Percentiles rank a stretch among this genome's conserved stretches.
phyloP scores from a whole-genome alignment of 495 filamentous ascomycete genomes.

The Tuber umbilicatum region DNA sequence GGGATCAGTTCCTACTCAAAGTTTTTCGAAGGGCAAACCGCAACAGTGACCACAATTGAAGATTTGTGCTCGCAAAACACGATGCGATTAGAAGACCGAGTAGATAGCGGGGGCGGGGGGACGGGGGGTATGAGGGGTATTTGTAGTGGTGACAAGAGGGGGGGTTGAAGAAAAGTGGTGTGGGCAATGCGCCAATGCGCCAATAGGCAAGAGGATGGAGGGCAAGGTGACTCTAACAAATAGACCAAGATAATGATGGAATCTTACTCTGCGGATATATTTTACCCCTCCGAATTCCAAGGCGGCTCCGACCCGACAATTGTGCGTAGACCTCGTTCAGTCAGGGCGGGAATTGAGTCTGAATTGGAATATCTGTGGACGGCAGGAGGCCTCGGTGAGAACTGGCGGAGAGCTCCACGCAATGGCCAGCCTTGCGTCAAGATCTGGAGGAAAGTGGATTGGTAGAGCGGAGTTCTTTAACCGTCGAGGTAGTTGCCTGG shows the following conservation, averaged over 20 bases:
- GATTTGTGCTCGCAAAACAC: not conserved
- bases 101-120: not conserved
- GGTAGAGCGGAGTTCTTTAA: not conserved
- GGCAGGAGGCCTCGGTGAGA: not conserved
- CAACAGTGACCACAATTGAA: not conserved
- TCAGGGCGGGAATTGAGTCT: not conserved
- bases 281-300: not conserved
- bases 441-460: not conserved
- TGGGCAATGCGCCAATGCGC: not conserved
- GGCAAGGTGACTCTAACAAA: not conserved
- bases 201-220: not conserved
- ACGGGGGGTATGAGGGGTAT: not conserved
- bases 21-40: not conserved
- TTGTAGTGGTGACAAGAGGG: not conserved
- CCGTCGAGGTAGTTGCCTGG: not conserved
- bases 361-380: not conserved
- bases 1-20: constrained; percentile 1
- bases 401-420: not conserved
- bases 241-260: not conserved
- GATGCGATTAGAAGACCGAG: not conserved
- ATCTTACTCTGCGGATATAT: not conserved
- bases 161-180: not conserved
- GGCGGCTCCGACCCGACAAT: not conserved
- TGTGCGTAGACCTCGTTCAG: not conserved
- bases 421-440: constrained; percentile 1